Percentiles rank a stretch among this genome's conserved stretches.
These are phyloP conservation scores for Backusella tuberculispora DNA, from an alignment of 192 early-diverging fungal species.

Conservation along the genomic window DNA sequence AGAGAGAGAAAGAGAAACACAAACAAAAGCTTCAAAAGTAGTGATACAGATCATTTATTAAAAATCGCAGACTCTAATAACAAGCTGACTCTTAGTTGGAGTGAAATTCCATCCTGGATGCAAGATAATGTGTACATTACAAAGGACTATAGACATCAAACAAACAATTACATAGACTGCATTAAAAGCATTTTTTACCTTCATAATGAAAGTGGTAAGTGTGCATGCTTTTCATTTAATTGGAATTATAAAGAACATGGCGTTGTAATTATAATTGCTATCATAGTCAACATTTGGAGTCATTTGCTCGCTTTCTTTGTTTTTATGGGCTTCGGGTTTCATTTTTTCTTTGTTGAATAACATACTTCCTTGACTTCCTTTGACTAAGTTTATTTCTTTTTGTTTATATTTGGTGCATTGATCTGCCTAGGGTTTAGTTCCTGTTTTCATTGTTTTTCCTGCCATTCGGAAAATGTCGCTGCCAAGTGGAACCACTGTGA, in stretches of 20 bases:
- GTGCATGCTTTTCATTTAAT: neutral
- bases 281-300: conserved; percentile 82
- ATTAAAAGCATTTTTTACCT: conserved; percentile 76
- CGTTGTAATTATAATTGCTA: conserved; percentile 4
- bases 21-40: neutral
- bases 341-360: conserved; percentile 48
- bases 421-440: conserved; percentile 79
- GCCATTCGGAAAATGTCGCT: conserved; percentile 77
- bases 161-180: conserved; percentile 76
- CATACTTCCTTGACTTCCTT: conserved; percentile 52
- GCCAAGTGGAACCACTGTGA: conserved; percentile 86
- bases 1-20: no score
- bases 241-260: no score
- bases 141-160: conserved; percentile 78
- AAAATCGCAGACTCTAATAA: neutral
- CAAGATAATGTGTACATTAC: conserved; percentile 80
- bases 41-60: neutral
- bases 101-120: conserved; percentile 73
- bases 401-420: conserved; percentile 76
- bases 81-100: conserved; percentile 34
- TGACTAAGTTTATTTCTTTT: conserved; percentile 72
- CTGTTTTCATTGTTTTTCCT: conserved; percentile 79
- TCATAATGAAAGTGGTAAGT: conserved; percentile 88
- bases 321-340: conserved; percentile 56
- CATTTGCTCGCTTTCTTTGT: conserved; percentile 74